These are phyloP conservation scores for Rosa rugosa DNA, from an alignment of 306 rosid species.

Conservation along the genomic window DNA sequence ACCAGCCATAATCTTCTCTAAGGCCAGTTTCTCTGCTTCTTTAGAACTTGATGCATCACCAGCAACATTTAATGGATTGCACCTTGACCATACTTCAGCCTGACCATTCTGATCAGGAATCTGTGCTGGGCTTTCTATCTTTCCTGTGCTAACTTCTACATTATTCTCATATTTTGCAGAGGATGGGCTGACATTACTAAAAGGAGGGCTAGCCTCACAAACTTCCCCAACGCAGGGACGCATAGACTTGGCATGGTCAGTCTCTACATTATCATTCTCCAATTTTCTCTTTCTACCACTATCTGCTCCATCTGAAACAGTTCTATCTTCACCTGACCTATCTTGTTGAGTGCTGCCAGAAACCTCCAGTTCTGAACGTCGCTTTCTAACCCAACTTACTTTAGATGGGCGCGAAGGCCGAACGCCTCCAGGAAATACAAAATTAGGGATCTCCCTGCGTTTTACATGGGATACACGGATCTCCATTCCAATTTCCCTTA, in stretches of 20 bases:
- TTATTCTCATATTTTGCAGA: conserved; percentile 37
- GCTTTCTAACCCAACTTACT: conserved; percentile 57
- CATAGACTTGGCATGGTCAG: conserved; percentile 37
- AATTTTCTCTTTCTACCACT: conserved; percentile 63
- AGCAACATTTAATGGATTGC: conserved; percentile 30
- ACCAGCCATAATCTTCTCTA: conserved; percentile 63
- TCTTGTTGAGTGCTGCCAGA: conserved; percentile 50
- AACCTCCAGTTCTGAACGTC: conserved; percentile 53
- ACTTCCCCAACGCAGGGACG: conserved; percentile 37
- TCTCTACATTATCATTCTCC: conserved; percentile 48
- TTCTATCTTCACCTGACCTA: conserved; percentile 42
- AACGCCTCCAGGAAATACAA: conserved; percentile 76
- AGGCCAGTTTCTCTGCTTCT: conserved; percentile 71
- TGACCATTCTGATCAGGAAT: conserved; percentile 44
- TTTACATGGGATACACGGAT: conserved; percentile 77
- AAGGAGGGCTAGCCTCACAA: conserved; percentile 45
- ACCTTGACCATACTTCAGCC: conserved; percentile 37
- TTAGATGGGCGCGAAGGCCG: conserved; percentile 61
- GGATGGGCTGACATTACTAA: conserved; percentile 44
- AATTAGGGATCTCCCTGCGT: conserved; percentile 69
- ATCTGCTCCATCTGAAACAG: conserved; percentile 43
- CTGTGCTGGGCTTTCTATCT: conserved; percentile 36
- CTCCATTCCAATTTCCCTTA: conserved; percentile 75
- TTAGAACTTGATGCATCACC: conserved; percentile 45
- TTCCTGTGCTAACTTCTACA: conserved; percentile 12